Evolutionary conservation across 371 early-diverging fungal species (phyloP), one percentile per base, ranked within the genome.

Genomic region (Mucor ambiguus): DNA sequence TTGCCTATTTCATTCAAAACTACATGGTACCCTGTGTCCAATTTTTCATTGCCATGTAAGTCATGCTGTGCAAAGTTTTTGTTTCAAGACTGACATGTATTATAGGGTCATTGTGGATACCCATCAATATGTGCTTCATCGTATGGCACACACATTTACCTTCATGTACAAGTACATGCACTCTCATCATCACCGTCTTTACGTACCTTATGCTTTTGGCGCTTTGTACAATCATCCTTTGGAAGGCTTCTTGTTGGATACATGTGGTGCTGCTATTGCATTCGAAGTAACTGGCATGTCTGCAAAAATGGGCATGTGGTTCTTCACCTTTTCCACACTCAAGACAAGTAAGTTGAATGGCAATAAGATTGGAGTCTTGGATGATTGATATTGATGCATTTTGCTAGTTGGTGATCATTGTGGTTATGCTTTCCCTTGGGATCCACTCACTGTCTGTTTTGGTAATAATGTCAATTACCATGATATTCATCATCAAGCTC

Each of bases 141-240:
- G 91, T 43, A 69, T 84, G 35, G 86, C 87, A 74, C 92, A 92
- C 78, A 78, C 74, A 18, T 83, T 84, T 58, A 78, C 80, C 35
- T 87, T 76, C 44, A 74, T 90, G 33, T 92, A 92, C 77, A 85
- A 87, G 66, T 74, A 82, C 56, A 85, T 92, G 71, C 92, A 92
- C 67, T 87, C 88, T 26, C 85, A 86, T 54, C 92, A 92, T 68
- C 92, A 92, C 67, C 86, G 87, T 57, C 80, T 92, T 12, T 88
- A 90, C 59, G 87, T 83, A 5, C 88, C 90, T 28, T 92, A 87
- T 73, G 89, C 92, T 2, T 89, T 85, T 74, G 92, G 90, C 26
- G 92, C 92, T 16, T 81, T 92, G 22, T 92, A 92, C 74, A 92
- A 92, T 74, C 90, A 92, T 70, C 91, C 91, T 0, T 54, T 92